Conservation (phyloP, 805 yeast genomes). For the Nematodospora valgi region DNA sequence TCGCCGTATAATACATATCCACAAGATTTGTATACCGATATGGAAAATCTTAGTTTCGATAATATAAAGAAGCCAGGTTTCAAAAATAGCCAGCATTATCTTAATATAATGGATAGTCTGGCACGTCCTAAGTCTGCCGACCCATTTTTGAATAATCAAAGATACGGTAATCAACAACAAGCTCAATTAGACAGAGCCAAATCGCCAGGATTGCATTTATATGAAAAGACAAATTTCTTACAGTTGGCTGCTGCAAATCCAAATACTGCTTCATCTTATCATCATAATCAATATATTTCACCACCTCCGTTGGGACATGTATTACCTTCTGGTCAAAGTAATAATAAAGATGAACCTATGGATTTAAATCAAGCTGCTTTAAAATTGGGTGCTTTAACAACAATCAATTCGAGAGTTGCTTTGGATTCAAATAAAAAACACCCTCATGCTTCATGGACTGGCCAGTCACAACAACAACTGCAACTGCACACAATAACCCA, state of each 20-base stretch:
- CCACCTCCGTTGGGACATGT: no score
- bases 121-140: slow-evolving; percentile 47
- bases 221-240: slow-evolving; percentile 42
- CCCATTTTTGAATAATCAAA: slow-evolving; percentile 26
- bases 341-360: slow-evolving; percentile 19
- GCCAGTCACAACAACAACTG: slow-evolving; percentile 5
- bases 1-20: slow-evolving; percentile 4
- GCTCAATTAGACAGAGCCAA: slow-evolving; percentile 30
- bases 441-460: slow-evolving; percentile 4
- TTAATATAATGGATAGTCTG: slow-evolving; percentile 12
- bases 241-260: slow-evolving; percentile 31
- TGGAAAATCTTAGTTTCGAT: slow-evolving; percentile 10
- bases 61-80: slow-evolving; percentile 2
- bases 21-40: slow-evolving; percentile 14
- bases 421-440: slow-evolving; percentile 32
- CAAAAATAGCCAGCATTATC: slow-evolving; percentile 6
- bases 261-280: slow-evolving; percentile 5
- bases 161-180: slow-evolving; percentile 8
- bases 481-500: background rate
- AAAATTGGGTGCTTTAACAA: slow-evolving; percentile 64
- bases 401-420: slow-evolving; percentile 56
- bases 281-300: background rate
- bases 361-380: slow-evolving; percentile 40
- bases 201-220: slow-evolving; percentile 40
- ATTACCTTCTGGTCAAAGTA: slow-evolving; percentile 8